Conservation (phyloP, 768 basidiomycete species). For the Leccinum imitatum region DNA sequence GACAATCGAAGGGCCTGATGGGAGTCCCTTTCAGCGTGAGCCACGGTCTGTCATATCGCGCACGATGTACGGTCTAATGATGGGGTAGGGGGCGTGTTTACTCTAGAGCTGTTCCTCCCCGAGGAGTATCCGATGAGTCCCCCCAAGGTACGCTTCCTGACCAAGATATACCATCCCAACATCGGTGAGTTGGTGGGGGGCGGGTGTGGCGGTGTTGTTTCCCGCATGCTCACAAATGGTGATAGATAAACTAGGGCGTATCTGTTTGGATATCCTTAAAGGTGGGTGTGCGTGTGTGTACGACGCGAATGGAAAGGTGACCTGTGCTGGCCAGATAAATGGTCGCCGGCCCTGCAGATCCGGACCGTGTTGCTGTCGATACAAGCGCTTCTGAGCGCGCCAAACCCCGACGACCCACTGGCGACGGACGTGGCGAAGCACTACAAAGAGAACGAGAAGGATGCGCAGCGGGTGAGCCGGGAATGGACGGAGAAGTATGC, state of each 20-base stretch:
- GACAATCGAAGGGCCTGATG: slow-evolving; percentile 90
- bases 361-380: slow-evolving; percentile 95
- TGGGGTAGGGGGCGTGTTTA: slow-evolving; percentile 82
- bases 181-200: slow-evolving; percentile 67
- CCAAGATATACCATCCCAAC: slow-evolving; percentile 99
- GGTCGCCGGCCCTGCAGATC: slow-evolving; percentile 98
- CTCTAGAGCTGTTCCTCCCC: slow-evolving; percentile 95
- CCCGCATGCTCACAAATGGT: slow-evolving; percentile 22
- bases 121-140: slow-evolving; percentile 99
- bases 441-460: slow-evolving; percentile 96
- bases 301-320: slow-evolving; percentile 1
- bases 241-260: slow-evolving; percentile 95
- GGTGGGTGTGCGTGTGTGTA: slow-evolving; percentile 44
- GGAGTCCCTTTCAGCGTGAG: slow-evolving; percentile 88
- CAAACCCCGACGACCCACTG: slow-evolving; percentile 95
- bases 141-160: slow-evolving; percentile 96
- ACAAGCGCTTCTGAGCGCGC: slow-evolving; percentile 94
- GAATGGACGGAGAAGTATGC: slow-evolving; percentile 97
- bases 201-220: slow-evolving; percentile 14
- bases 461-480: slow-evolving; percentile 85
- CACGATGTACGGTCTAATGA: slow-evolving; percentile 6
- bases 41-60: slow-evolving; percentile 8
- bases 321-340: slow-evolving; percentile 69
- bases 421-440: slow-evolving; percentile 96
- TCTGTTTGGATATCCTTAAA: slow-evolving; percentile 98